These are phyloP conservation scores for Pulveroboletus frians DNA, from an alignment of 768 basidiomycete species.

Conservation along the genomic window DNA sequence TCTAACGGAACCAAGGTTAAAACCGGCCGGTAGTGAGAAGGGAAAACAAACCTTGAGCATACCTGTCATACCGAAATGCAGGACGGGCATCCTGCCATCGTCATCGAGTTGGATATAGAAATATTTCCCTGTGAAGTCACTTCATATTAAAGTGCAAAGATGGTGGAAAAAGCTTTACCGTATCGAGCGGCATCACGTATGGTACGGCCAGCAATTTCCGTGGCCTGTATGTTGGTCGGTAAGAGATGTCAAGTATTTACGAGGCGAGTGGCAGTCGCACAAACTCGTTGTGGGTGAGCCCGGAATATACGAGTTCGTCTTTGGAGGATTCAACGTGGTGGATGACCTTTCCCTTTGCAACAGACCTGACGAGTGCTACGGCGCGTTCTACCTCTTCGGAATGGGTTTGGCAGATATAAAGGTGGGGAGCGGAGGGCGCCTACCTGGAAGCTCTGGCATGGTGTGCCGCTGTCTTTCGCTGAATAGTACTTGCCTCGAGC, in stretches of 20 bases:
- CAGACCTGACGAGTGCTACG: constrained; percentile 45
- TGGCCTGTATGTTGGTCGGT: constrained; percentile 36
- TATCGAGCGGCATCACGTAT: constrained; percentile 48
- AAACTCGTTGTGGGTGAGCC: constrained; percentile 52
- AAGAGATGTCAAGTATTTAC: constrained; percentile 5
- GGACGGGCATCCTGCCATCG: constrained; percentile 54
- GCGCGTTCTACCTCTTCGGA: constrained; percentile 66
- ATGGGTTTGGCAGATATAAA: background rate
- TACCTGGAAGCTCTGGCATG: constrained; percentile 51
- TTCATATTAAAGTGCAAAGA: background rate
- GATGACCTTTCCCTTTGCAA: constrained; percentile 53
- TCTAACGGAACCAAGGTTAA: constrained; percentile 20
- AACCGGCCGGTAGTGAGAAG: background rate
- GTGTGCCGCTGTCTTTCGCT: too few relatives aligned
- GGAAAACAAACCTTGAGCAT: constrained; percentile 52
- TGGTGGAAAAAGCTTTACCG: constrained; percentile 33
- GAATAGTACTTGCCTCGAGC: background rate
- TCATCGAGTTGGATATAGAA: constrained; percentile 65
- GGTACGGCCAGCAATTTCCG: constrained; percentile 46
- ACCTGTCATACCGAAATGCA: constrained; percentile 88
- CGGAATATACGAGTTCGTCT: constrained; percentile 61
- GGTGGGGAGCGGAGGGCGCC: background rate
- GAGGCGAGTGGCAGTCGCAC: constrained; percentile 36
- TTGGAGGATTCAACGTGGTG: constrained; percentile 50
- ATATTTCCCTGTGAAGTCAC: constrained; percentile 44